Conservation (phyloP, 176 grass and related monocot species). For the Alopecurus myosuroides region DNA sequence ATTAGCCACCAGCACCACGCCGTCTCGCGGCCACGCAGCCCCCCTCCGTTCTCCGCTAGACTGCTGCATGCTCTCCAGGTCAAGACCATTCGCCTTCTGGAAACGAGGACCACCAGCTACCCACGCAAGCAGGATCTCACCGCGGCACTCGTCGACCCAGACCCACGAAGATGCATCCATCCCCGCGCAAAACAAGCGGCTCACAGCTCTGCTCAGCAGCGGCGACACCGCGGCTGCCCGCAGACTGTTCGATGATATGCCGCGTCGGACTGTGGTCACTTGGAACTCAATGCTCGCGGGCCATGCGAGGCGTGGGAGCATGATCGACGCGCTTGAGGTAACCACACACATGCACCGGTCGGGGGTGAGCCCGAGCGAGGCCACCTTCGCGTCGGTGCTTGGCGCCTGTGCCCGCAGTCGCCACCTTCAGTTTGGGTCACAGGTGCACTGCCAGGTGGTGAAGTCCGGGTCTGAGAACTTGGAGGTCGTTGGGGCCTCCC, state of each 20-base stretch:
- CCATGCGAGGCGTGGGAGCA: constrained; percentile 2
- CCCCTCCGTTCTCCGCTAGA: not conserved
- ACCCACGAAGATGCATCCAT: not conserved
- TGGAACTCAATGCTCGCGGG: constrained; percentile 30
- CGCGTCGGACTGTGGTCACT: not conserved
- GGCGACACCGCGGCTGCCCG: not conserved
- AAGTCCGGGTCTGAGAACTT: constrained; percentile 33
- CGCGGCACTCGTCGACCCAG: not conserved
- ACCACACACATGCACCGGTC: constrained; percentile 26
- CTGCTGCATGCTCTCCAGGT: constrained; percentile 17
- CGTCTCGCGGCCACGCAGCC: not conserved
- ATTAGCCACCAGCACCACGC: not conserved
- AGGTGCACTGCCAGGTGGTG: constrained; percentile 37
- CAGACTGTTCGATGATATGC: constrained; percentile 41
- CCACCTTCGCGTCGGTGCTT: constrained; percentile 35
- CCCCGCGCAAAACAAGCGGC: not conserved
- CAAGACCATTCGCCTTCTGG: not conserved
- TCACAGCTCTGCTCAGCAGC: not conserved
- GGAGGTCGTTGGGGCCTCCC: constrained; percentile 19
- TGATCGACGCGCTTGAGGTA: not conserved
- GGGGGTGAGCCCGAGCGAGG: not conserved
- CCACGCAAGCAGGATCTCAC: not conserved
- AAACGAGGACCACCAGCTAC: not conserved
- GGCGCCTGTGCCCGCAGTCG: constrained; percentile 37
- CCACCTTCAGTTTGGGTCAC: not conserved